Evolutionary conservation across 2,329 filamentous ascomycete genomes (phyloP).

Genomic region (Sporothrix mexicana): DNA sequence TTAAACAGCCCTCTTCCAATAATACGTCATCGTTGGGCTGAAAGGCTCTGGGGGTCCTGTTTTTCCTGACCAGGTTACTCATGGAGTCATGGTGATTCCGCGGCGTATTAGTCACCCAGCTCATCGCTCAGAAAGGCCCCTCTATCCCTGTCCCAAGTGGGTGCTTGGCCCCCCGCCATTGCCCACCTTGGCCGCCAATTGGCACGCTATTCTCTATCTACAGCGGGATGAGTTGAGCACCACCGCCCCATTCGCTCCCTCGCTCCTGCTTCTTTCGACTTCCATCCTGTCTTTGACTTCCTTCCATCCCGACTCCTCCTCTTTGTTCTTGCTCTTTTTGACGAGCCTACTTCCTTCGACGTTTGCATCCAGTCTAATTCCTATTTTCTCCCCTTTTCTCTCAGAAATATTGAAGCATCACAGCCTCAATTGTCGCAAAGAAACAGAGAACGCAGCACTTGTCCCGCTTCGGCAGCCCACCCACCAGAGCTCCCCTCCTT

Average conservation of each 20-base stretch:
- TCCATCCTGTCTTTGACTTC: conserved; percentile 29
- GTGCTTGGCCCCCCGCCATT: conserved; percentile 17
- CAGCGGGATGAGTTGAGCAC: conserved; percentile 26
- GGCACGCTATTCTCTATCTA: conserved; percentile 24
- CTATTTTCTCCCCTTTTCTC: neutral
- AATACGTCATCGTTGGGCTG: too few species aligned
- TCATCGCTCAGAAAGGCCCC: too few species aligned
- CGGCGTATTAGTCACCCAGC: too few species aligned
- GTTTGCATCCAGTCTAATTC: neutral
- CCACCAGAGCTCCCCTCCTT: neutral
- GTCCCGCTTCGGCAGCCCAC: neutral
- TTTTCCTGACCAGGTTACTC: too few species aligned
- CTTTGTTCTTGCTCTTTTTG: conserved; percentile 20
- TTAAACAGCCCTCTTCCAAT: too few species aligned
- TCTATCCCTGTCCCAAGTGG: neutral
- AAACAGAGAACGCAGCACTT: neutral
- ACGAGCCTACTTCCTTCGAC: conserved; percentile 33
- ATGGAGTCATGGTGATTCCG: too few species aligned
- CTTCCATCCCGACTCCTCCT: neutral
- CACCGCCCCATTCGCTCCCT: conserved; percentile 28
- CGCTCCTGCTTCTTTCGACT: conserved; percentile 13
- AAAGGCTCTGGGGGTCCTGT: too few species aligned
- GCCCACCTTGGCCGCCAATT: conserved; percentile 25
- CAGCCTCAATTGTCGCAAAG: conserved; percentile 11
- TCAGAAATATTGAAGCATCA: neutral